A percentile compares a stretch with the other conserved stretches of the same genome.
These are phyloP conservation scores for Xylariaceae sp. DNA, from an alignment of 2,329 filamentous ascomycete species.

Conservation along the genomic window DNA sequence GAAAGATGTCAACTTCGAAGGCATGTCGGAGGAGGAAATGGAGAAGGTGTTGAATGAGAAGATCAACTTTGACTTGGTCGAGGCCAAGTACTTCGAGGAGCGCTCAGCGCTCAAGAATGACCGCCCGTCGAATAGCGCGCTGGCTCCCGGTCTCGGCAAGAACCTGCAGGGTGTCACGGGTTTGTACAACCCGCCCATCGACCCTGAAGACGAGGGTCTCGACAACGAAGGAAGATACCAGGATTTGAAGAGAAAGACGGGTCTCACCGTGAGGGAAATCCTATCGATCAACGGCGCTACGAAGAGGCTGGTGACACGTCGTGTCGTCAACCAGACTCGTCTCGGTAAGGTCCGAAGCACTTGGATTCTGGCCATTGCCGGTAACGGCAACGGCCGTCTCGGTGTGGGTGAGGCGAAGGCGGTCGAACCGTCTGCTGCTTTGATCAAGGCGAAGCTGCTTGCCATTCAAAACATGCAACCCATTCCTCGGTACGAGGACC, in stretches of 20 bases:
- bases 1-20: conserved; percentile 41
- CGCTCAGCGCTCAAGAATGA: conserved; percentile 34
- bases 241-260: conserved; percentile 50
- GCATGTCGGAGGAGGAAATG: conserved; percentile 47
- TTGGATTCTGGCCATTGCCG: conserved; percentile 75
- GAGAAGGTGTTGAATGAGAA: conserved; percentile 32
- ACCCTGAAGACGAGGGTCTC: conserved; percentile 46
- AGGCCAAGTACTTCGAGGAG: conserved; percentile 30
- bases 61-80: conserved; percentile 22
- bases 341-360: conserved; percentile 82
- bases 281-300: conserved; percentile 44
- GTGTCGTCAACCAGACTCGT: conserved; percentile 87
- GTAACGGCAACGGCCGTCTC: conserved; percentile 78
- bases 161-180: conserved; percentile 50
- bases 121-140: conserved; percentile 37
- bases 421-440: conserved; percentile 63
- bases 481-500: conserved; percentile 82
- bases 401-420: conserved; percentile 90
- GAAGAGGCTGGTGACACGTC: conserved; percentile 69
- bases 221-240: conserved; percentile 48
- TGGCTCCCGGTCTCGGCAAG: conserved; percentile 46
- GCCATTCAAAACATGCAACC: conserved; percentile 91
- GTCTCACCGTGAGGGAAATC: conserved; percentile 49
- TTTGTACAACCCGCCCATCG: conserved; percentile 43
- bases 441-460: conserved; percentile 67